Conservation (phyloP, 1,284 basidiomycete genomes). For the Ganoderma leucocontextum region DNA sequence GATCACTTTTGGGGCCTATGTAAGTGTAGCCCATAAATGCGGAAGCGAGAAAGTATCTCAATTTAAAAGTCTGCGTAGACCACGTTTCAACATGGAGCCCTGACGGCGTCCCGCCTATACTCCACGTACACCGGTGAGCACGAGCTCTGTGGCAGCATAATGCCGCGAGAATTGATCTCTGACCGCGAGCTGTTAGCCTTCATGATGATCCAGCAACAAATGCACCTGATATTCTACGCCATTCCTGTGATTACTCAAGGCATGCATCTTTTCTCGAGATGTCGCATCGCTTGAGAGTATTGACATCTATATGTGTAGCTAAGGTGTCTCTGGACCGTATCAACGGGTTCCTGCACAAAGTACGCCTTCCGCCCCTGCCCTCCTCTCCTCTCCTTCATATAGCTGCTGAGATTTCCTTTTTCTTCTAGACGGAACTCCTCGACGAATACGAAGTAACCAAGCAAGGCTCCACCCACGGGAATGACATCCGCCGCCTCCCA, state of each 20-base stretch:
- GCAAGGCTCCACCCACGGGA: constrained; percentile 2
- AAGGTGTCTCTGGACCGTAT: constrained; percentile 56
- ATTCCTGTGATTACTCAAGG: constrained; percentile 30
- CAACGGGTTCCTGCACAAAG: constrained; percentile 50
- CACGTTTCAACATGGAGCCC: not conserved
- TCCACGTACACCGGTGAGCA: constrained; percentile 44
- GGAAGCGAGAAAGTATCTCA: not conserved
- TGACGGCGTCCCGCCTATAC: constrained; percentile 44
- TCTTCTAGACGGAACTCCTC: constrained; percentile 50
- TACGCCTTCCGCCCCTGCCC: not conserved
- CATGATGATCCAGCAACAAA: constrained; percentile 40
- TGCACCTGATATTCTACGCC: constrained; percentile 41
- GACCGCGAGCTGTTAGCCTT: constrained; percentile 37
- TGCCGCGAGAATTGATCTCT: not conserved
- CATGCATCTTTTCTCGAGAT: not conserved
- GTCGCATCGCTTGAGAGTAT: not conserved
- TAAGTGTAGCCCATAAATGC: constrained; percentile 19
- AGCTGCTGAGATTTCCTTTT: not conserved
- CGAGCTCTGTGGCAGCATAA: not conserved
- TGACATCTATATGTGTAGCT: constrained; percentile 20
- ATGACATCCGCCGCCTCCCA: constrained; percentile 22
- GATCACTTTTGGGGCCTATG: constrained; percentile 67
- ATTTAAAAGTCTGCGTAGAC: constrained; percentile 23
- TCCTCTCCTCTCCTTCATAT: too few relatives aligned
- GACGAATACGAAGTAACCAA: constrained; percentile 46